These are phyloP conservation scores for Brassica juncea DNA, from an alignment of 345 rosid genomes.

Conservation along the genomic window DNA sequence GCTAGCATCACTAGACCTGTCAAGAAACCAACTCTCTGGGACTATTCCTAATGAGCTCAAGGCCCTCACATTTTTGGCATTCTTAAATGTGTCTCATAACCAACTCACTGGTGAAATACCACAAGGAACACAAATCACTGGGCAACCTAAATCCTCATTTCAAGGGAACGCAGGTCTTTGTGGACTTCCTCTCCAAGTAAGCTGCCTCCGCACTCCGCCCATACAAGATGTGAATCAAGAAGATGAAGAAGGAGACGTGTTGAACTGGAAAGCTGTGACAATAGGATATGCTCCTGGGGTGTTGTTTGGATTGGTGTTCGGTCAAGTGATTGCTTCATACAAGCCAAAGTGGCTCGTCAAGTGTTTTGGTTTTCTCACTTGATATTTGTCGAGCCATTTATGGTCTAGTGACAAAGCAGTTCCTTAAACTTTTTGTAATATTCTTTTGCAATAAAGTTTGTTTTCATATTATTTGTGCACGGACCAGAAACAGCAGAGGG, in stretches of 20 bases:
- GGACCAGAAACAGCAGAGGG: not conserved
- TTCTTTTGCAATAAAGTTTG: not conserved
- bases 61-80: not conserved
- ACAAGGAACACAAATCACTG: constrained; percentile 1
- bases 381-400: not conserved
- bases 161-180: constrained; percentile 13
- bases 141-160: not conserved
- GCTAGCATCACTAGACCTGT: constrained; percentile 20
- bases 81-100: not conserved
- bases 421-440: not conserved
- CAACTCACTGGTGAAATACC: constrained; percentile 9
- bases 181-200: constrained; percentile 4
- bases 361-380: not conserved
- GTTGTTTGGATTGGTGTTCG: not conserved
- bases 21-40: constrained; percentile 20
- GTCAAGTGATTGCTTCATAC: constrained; percentile 5
- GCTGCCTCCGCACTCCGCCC: not conserved
- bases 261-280: constrained; percentile 16
- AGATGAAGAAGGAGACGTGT: not conserved
- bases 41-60: constrained; percentile 4
- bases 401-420: not conserved
- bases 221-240: not conserved
- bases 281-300: constrained; percentile 19
- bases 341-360: not conserved
- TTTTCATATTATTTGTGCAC: not conserved